Percentiles rank a stretch among this genome's conserved stretches.
Conservation (phyloP, 106 monocot genomes). For the Allium cepa region DNA sequence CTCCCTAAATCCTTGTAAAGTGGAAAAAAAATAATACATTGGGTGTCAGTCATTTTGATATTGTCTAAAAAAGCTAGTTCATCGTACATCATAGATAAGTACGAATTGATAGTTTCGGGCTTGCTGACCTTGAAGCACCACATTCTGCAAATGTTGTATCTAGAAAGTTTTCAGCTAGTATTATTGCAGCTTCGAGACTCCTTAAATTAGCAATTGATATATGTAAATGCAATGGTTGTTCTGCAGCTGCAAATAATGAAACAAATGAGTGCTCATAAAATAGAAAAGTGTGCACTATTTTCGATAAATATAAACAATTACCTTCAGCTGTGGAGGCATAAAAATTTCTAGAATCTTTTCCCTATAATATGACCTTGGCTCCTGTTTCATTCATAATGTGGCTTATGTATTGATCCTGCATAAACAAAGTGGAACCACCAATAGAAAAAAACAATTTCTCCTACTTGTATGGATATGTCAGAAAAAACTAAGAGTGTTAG, state of each 20-base stretch:
- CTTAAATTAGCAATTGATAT: conserved; percentile 58
- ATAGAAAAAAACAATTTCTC: conserved; percentile 92
- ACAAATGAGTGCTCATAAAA: neutral
- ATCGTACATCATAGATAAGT: too few relatives aligned
- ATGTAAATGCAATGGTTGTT: conserved; percentile 69
- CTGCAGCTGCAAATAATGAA: conserved; percentile 36
- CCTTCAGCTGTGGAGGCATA: conserved; percentile 44
- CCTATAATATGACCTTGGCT: conserved; percentile 77
- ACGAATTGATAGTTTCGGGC: neutral
- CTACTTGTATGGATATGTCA: conserved; percentile 89
- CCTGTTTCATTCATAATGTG: conserved; percentile 99
- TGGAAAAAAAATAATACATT: too few relatives aligned
- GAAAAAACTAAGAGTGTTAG: conserved; percentile 84
- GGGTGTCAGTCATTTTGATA: too few relatives aligned
- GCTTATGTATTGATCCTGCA: conserved; percentile 99
- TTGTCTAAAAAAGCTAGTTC: too few relatives aligned
- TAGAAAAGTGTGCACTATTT: neutral
- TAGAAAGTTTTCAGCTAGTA: conserved; percentile 88
- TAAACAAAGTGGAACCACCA: conserved; percentile 81
- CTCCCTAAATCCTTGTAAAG: too few relatives aligned
- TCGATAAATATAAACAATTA: conserved; percentile 13
- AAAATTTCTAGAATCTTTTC: conserved; percentile 39
- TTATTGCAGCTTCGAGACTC: conserved; percentile 74
- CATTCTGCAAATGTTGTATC: conserved; percentile 87
- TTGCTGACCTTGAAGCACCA: conserved; percentile 69